Evolutionary conservation across 495 filamentous ascomycete genomes (phyloP).

Genomic region (Aspergillus olivimuriae): DNA sequence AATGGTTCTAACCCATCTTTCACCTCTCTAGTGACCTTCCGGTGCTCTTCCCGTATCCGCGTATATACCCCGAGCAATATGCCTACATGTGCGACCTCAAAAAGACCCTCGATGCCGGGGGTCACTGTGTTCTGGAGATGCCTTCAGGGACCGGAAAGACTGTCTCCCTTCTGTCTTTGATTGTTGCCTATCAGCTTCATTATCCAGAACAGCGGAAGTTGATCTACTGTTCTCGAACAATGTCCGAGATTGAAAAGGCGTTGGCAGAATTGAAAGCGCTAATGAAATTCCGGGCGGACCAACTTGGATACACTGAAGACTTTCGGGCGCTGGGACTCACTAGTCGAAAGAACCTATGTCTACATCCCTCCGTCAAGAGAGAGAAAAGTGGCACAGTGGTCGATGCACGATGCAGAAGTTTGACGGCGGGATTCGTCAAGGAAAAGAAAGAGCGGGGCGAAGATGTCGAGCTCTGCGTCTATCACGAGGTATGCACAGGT

Average conservation of each 20-base stretch:
- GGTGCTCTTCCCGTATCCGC: slow-evolving; percentile 93
- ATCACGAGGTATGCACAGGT: slow-evolving; percentile 67
- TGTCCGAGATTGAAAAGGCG: slow-evolving; percentile 71
- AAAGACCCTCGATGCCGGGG: slow-evolving; percentile 85
- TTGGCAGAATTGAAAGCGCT: slow-evolving; percentile 82
- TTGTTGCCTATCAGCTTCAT: slow-evolving; percentile 91
- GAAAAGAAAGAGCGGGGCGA: slow-evolving; percentile 95
- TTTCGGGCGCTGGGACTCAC: slow-evolving; percentile 89
- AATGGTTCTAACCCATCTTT: slow-evolving; percentile 4
- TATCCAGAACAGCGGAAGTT: slow-evolving; percentile 88
- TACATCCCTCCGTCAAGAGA: slow-evolving; percentile 89
- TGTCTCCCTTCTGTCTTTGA: slow-evolving; percentile 88
- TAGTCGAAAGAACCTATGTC: slow-evolving; percentile 93
- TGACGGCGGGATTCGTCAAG: slow-evolving; percentile 94
- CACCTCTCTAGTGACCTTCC: slow-evolving; percentile 64
- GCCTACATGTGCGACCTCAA: slow-evolving; percentile 99
- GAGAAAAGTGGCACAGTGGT: slow-evolving; percentile 94
- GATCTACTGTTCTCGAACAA: slow-evolving; percentile 94
- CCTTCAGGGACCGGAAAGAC: slow-evolving; percentile 99
- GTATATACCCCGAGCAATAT: slow-evolving; percentile 99
- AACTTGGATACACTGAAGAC: slow-evolving; percentile 83
- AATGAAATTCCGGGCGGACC: slow-evolving; percentile 87
- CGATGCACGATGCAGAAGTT: slow-evolving; percentile 87
- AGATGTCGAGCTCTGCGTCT: slow-evolving; percentile 87
- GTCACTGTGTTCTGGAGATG: slow-evolving; percentile 99